Percentiles rank a stretch among this genome's conserved stretches.
Evolutionary conservation across 192 early-diverging fungal genomes (phyloP).

Genomic region (Dispira simplex): DNA sequence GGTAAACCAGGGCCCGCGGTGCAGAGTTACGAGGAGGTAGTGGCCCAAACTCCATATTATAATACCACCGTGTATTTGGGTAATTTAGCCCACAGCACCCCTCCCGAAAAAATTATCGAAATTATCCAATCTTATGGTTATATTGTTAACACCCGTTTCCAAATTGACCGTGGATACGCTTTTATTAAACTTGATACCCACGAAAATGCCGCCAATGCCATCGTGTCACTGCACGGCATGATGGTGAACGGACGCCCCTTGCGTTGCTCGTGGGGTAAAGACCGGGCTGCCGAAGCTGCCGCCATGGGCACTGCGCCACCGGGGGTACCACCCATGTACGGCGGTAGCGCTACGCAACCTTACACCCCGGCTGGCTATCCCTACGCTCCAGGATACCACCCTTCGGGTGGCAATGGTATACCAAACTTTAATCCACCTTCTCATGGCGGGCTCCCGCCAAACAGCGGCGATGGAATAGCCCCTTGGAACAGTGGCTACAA

Average conservation of each 20-base stretch:
- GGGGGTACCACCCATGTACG: no score
- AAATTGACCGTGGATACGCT: conserved; percentile 81
- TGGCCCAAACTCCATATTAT: conserved; percentile 59
- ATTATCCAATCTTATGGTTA: conserved; percentile 67
- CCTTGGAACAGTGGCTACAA: no score
- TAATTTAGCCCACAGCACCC: conserved; percentile 66
- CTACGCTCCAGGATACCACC: no score
- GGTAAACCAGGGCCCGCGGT: conserved; percentile 11
- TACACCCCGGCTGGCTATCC: no score
- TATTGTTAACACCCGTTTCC: conserved; percentile 65
- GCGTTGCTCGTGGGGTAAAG: conserved; percentile 79
- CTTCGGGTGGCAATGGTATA: no score
- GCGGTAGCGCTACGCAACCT: no score
- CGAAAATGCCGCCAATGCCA: conserved; percentile 78
- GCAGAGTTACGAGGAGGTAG: conserved; percentile 52
- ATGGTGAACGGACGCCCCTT: conserved; percentile 50
- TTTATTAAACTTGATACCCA: conserved; percentile 86
- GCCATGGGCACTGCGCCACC: not conserved
- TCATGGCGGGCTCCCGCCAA: no score
- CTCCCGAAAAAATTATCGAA: conserved; percentile 45
- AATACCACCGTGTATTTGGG: conserved; percentile 86
- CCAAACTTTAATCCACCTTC: no score
- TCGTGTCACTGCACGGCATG: conserved; percentile 61
- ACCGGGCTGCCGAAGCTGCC: conserved; percentile 36
- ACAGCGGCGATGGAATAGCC: no score